Conservation (phyloP, 768 basidiomycete genomes). For the Boletus rubroflammeus region DNA sequence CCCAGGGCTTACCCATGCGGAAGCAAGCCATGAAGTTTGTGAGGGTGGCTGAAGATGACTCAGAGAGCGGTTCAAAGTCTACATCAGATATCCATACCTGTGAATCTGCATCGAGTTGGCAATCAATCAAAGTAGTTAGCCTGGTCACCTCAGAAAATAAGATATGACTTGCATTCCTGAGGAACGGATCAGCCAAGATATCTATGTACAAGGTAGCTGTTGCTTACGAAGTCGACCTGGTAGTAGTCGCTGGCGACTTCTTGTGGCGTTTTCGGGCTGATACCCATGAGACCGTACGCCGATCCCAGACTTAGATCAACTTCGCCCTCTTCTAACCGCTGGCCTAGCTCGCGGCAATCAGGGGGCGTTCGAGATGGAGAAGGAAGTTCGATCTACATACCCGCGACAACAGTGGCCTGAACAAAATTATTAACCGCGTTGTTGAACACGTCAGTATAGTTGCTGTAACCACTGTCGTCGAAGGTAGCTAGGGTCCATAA, state of each 20-base stretch:
- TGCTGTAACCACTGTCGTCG: slow-evolving; percentile 45
- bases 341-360: slow-evolving; percentile 5
- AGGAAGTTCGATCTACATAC: slow-evolving; percentile 33
- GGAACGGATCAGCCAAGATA: not conserved
- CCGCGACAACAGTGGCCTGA: slow-evolving; percentile 42
- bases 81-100: slow-evolving; percentile 19
- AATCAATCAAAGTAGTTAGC: slow-evolving; percentile 2
- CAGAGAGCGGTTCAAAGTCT: not conserved
- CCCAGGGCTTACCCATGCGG: slow-evolving; percentile 48
- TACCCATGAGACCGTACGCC: slow-evolving; percentile 51
- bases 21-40: slow-evolving; percentile 60
- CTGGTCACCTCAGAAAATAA: not conserved
- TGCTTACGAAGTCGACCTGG: slow-evolving; percentile 38
- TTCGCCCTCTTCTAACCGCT: slow-evolving; percentile 18
- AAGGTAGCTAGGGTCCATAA: slow-evolving; percentile 43
- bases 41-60: slow-evolving; percentile 54
- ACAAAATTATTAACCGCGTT: slow-evolving; percentile 39
- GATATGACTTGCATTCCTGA: slow-evolving; percentile 28
- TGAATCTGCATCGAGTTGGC: slow-evolving; percentile 14
- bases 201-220: not conserved
- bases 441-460: slow-evolving; percentile 47
- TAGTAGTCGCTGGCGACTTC: slow-evolving; percentile 58
- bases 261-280: slow-evolving; percentile 42
- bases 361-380: slow-evolving; percentile 38
- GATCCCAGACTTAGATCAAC: slow-evolving; percentile 54